Evolutionary conservation across 768 basidiomycete genomes (phyloP).

Genomic region (Nevesoporus exiguus): DNA sequence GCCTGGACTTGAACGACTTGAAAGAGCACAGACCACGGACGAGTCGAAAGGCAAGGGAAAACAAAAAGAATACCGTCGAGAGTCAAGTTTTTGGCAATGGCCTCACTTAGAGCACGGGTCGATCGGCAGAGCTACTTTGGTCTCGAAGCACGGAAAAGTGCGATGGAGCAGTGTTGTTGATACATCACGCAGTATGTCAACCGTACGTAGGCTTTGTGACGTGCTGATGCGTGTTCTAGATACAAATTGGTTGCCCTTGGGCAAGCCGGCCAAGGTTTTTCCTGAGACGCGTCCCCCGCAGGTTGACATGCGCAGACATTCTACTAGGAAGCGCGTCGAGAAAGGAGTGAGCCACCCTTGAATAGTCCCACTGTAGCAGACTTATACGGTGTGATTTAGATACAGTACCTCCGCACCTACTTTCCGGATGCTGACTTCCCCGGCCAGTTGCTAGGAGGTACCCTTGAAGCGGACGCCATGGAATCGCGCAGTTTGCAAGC

Average conservation of each 20-base stretch:
- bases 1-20: constrained; percentile 51
- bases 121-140: constrained; percentile 54
- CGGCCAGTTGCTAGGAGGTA: constrained; percentile 58
- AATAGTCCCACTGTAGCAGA: not conserved
- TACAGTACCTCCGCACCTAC: constrained; percentile 66
- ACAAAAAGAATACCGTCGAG: constrained; percentile 30
- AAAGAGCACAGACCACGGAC: constrained; percentile 21
- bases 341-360: constrained; percentile 50
- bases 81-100: constrained; percentile 37
- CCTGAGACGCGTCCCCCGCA: constrained; percentile 51
- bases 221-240: constrained; percentile 23
- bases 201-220: not conserved
- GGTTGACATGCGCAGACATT: constrained; percentile 28
- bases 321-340: constrained; percentile 52
- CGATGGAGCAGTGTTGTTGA: constrained; percentile 50
- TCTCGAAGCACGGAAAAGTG: constrained; percentile 40
- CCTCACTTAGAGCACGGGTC: constrained; percentile 57
- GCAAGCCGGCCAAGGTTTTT: constrained; percentile 45
- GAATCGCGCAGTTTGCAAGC: constrained; percentile 31
- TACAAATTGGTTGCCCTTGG: constrained; percentile 30
- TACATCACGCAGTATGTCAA: constrained; percentile 23
- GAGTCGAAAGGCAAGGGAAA: constrained; percentile 15
- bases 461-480: constrained; percentile 47
- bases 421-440: constrained; percentile 75
- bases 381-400: constrained; percentile 37